phyloP scores from a whole-genome alignment of 1,139 yeast species.

The Suhomyces terraborum region DNA sequence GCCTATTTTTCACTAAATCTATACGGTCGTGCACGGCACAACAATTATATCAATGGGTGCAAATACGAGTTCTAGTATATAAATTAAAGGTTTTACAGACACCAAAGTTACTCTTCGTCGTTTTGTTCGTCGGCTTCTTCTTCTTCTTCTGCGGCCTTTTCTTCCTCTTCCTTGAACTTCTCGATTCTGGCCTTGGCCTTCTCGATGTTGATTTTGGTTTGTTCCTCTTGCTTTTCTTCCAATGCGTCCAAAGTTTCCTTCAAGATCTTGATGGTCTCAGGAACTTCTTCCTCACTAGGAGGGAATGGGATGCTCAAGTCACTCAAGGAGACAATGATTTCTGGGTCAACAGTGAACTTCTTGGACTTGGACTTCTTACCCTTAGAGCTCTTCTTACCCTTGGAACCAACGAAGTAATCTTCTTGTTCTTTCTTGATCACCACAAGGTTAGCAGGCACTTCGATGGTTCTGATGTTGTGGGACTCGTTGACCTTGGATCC shows the following conservation, averaged over 20 bases:
- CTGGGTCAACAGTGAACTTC: slow-evolving; percentile 74
- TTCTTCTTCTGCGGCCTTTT: slow-evolving; percentile 28
- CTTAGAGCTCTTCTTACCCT: slow-evolving; percentile 41
- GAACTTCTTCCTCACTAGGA: slow-evolving; percentile 70
- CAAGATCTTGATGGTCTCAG: slow-evolving; percentile 65
- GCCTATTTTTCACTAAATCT: slow-evolving; percentile 1
- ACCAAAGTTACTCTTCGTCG: slow-evolving; percentile 7
- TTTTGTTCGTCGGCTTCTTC: slow-evolving; percentile 25
- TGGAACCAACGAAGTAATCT: slow-evolving; percentile 54
- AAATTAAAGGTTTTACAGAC: slow-evolving; percentile 1
- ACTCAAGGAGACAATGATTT: slow-evolving; percentile 74
- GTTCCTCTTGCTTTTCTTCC: slow-evolving; percentile 75
- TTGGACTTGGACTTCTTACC: slow-evolving; percentile 47
- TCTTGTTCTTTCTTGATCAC: slow-evolving; percentile 68
- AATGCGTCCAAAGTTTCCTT: slow-evolving; percentile 73
- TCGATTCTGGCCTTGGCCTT: slow-evolving; percentile 77
- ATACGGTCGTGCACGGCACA: neutral
- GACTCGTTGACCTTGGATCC: slow-evolving; percentile 22
- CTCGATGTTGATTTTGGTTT: slow-evolving; percentile 73
- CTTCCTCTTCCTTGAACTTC: slow-evolving; percentile 53
- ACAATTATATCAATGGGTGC: slow-evolving; percentile 10
- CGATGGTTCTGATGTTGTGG: slow-evolving; percentile 50
- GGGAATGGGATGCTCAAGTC: slow-evolving; percentile 83
- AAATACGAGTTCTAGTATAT: slow-evolving; percentile 4
- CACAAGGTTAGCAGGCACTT: slow-evolving; percentile 64